A percentile compares a stretch with the other conserved stretches of the same genome.
phyloP scores from a whole-genome alignment of 495 filamentous ascomycete species.

The Platismatia glauca region DNA sequence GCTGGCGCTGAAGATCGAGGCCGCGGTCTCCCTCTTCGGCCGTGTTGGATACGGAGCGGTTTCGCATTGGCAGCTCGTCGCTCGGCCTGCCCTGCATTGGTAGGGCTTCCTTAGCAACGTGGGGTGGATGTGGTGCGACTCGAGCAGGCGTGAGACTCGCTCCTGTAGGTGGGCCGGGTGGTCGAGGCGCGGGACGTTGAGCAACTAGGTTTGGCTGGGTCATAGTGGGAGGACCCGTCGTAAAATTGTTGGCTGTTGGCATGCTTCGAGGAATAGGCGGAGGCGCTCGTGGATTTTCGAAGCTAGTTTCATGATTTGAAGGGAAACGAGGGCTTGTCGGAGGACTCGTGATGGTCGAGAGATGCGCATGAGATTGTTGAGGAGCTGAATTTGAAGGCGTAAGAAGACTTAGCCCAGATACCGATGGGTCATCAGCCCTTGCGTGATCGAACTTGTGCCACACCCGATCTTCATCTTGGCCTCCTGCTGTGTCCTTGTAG shows the following conservation, averaged over 20 bases:
- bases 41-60: conserved; percentile 19
- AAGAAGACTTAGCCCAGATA: conserved; percentile 40
- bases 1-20: conserved; percentile 32
- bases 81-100: conserved; percentile 45
- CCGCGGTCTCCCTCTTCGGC: conserved; percentile 15
- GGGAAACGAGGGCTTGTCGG: conserved; percentile 90
- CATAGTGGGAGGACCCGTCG: conserved; percentile 32
- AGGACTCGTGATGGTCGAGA: conserved; percentile 64
- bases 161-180: conserved; percentile 58
- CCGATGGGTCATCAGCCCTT: conserved; percentile 43
- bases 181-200: conserved; percentile 42
- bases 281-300: conserved; percentile 90
- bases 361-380: conserved; percentile 36
- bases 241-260: conserved; percentile 27
- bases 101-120: conserved; percentile 42
- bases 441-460: conserved; percentile 95
- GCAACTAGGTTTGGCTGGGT: conserved; percentile 25
- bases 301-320: conserved; percentile 81
- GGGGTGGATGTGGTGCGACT: conserved; percentile 40
- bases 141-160: conserved; percentile 41
- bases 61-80: conserved; percentile 38
- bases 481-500: conserved; percentile 86
- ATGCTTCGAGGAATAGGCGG: conserved; percentile 71
- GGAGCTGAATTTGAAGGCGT: conserved; percentile 26
- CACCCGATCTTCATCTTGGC: conserved; percentile 70